Conservation (phyloP, 768 basidiomycete species). For the Baorangia bicolor region DNA sequence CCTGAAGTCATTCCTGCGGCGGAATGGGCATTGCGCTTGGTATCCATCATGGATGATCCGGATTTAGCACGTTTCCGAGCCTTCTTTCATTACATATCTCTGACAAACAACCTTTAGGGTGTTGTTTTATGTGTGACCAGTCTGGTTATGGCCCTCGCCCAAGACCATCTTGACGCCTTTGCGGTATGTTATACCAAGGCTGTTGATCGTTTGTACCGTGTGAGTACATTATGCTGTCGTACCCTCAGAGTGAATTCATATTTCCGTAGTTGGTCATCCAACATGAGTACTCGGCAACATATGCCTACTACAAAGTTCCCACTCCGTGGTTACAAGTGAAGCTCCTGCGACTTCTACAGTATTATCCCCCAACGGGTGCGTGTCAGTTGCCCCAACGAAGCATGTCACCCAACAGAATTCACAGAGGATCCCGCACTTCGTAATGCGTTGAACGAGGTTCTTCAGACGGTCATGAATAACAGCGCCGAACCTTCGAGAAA, state of each 20-base stretch:
- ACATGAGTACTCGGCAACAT: conserved; percentile 83
- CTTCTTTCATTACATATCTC: background rate
- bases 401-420: conserved; percentile 1
- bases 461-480: conserved; percentile 89
- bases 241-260: conserved; percentile 7
- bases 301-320: conserved; percentile 97
- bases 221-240: conserved; percentile 33
- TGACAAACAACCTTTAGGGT: conserved; percentile 51
- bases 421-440: conserved; percentile 83
- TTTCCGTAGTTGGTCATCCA: conserved; percentile 77
- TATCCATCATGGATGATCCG: conserved; percentile 92
- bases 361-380: conserved; percentile 92
- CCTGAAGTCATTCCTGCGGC: conserved; percentile 89
- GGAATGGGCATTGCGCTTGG: conserved; percentile 95
- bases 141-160: conserved; percentile 90
- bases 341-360: conserved; percentile 87
- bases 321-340: conserved; percentile 98
- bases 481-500: conserved; percentile 89
- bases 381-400: conserved; percentile 3
- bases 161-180: conserved; percentile 89
- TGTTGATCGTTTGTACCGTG: conserved; percentile 83
- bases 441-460: conserved; percentile 72
- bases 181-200: conserved; percentile 94
- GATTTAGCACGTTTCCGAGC: conserved; percentile 62
- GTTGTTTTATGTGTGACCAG: conserved; percentile 94